Percentiles rank a stretch among this genome's conserved stretches.
Conservation (phyloP, 2,329 filamentous ascomycete genomes). For the Pyricularia sp. region DNA sequence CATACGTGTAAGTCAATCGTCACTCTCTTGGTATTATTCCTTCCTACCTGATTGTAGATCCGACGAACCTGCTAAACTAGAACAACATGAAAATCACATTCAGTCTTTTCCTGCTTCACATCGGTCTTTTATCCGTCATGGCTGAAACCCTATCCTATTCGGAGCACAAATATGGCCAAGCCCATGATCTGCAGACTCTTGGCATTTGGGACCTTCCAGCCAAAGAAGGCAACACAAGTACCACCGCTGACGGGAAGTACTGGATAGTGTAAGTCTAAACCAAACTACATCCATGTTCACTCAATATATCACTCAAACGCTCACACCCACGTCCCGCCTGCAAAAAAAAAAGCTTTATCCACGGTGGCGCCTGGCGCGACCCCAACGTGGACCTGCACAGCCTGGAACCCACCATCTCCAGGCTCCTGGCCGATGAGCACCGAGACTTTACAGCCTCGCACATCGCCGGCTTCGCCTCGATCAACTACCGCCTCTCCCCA, state of each 20-base stretch:
- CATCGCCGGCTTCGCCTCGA: conserved; percentile 48
- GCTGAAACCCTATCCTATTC: conserved; percentile 9
- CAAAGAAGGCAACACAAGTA: conserved; percentile 2
- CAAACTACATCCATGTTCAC: neutral
- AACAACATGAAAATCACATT: neutral
- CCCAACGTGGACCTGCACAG: conserved; percentile 32
- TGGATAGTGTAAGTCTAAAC: conserved; percentile 23
- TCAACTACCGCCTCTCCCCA: conserved; percentile 51
- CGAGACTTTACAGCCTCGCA: conserved; percentile 1
- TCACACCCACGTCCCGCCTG: neutral
- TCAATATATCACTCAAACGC: neutral
- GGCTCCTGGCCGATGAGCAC: conserved; percentile 2
- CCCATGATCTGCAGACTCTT: conserved; percentile 29
- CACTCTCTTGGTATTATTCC: neutral
- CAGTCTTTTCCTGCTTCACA: neutral
- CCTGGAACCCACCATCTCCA: conserved; percentile 25
- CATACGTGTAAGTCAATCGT: neutral
- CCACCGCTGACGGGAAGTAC: conserved; percentile 10
- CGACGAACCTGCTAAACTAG: neutral
- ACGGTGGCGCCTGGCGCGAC: conserved; percentile 53
- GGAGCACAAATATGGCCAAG: conserved; percentile 21
- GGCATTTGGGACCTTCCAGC: conserved; percentile 27
- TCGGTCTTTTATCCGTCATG: neutral
- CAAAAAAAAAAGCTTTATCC: conserved; percentile 28
- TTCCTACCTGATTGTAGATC: neutral